Evolutionary conservation across 345 rosid species (phyloP).

Genomic region (Citrus trifoliata): DNA sequence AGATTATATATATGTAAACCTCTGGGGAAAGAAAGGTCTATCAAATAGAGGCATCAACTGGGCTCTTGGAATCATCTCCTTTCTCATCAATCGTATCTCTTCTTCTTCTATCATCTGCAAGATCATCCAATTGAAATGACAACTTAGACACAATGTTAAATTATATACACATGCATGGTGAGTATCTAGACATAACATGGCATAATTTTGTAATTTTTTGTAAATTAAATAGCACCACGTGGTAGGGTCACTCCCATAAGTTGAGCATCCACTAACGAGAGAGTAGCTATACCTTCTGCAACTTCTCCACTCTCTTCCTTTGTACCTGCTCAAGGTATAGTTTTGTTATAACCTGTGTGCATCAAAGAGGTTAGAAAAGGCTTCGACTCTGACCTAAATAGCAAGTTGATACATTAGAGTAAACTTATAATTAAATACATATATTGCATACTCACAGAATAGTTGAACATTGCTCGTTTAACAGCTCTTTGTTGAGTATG

Average conservation of each 20-base stretch:
- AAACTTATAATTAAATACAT: background rate
- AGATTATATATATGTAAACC: too few species aligned
- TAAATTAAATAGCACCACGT: too few species aligned
- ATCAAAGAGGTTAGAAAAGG: background rate
- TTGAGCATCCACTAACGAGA: too few species aligned
- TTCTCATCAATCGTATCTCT: constrained; percentile 65
- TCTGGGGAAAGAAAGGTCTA: constrained; percentile 66
- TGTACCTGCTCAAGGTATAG: constrained; percentile 49
- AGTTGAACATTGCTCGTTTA: constrained; percentile 84
- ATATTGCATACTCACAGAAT: constrained; percentile 39
- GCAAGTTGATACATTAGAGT: background rate
- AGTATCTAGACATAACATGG: too few species aligned
- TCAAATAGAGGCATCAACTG: constrained; percentile 83
- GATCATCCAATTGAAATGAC: background rate
- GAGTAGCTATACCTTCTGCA: constrained; percentile 48
- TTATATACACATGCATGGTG: background rate
- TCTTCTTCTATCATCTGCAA: constrained; percentile 73
- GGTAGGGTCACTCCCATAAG: too few species aligned
- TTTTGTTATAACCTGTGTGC: constrained; percentile 69
- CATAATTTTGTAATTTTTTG: too few species aligned
- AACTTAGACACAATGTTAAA: background rate
- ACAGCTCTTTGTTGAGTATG: constrained; percentile 77
- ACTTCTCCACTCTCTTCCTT: constrained; percentile 56
- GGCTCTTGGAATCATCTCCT: constrained; percentile 86
- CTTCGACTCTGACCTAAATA: background rate